Evolutionary conservation across 148 eudicot genomes (phyloP).

Genomic region (Limonium bicolor): DNA sequence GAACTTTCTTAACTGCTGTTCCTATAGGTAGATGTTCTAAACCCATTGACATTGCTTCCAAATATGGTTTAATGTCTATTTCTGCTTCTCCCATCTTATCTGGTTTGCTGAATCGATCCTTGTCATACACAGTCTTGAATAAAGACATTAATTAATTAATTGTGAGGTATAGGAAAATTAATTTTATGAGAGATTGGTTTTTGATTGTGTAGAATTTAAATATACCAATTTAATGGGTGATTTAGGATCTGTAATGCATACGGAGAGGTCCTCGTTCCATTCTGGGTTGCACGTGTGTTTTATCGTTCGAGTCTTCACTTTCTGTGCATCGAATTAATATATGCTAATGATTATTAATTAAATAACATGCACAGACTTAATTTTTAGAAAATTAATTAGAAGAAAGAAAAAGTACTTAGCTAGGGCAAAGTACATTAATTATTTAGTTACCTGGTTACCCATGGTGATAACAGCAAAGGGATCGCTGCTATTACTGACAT

Average conservation of each 20-base stretch:
- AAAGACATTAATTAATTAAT: too few species aligned
- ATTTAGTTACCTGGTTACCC: too few species aligned
- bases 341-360: too few species aligned
- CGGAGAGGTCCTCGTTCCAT: slow-evolving; percentile 72
- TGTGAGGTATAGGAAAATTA: too few species aligned
- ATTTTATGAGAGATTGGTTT: background rate
- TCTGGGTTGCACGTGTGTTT: slow-evolving; percentile 50
- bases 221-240: slow-evolving; percentile 41
- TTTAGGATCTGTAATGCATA: slow-evolving; percentile 29
- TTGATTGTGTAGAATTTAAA: too few species aligned
- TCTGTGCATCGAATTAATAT: too few species aligned
- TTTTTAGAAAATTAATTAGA: too few species aligned
- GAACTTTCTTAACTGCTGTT: slow-evolving; percentile 23
- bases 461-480: too few species aligned
- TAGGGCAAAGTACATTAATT: too few species aligned
- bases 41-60: slow-evolving; percentile 32
- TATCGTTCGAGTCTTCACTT: slow-evolving; percentile 50
- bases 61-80: slow-evolving; percentile 25
- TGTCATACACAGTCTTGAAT: slow-evolving; percentile 35
- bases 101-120: slow-evolving; percentile 29
- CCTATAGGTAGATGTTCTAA: slow-evolving; percentile 28
- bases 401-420: too few species aligned
- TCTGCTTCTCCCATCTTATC: slow-evolving; percentile 48
- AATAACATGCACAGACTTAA: too few species aligned
- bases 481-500: too few species aligned